Base-by-base conservation (phyloP, 2,329 filamentous ascomycete genomes). In the Penicillium sp. region DNA sequence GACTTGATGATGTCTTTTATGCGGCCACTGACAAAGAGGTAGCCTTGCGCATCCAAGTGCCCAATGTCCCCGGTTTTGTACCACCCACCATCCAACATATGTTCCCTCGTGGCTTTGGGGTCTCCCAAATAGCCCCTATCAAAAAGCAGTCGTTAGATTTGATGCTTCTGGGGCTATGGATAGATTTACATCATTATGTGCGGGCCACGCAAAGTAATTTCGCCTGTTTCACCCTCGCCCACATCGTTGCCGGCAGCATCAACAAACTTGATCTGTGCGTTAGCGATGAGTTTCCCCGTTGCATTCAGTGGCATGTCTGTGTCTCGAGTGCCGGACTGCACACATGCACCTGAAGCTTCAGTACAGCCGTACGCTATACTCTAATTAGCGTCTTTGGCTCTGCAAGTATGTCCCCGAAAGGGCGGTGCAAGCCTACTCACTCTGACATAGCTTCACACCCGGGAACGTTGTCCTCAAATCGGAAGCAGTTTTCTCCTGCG, bases 1-100 rank as follows among this genome's bases (percentile, higher is more conserved):
- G 57, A 58, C 51, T 63, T 63, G 49, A 63, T 61, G 51, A 63
- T 47, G 8, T 63, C 61, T 42, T 63, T 63, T 16, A 53, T 54
- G 5, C 61, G 58, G 29, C 62, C 61, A 34, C 53, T 47, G 27
- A 63, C 47, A 18, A 49, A 47, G 8, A 63, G 36, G 29, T 55
- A 62, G 1, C 50, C 54, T 13, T 61, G 34, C 9, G 44, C 38
- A 39, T 63, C 60, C 13, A 63, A 47, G 2, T 50, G 26, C 1
- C 49, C 54, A 8, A 63, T 30, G 39, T 63, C 61, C n/a, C 61
- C 60, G 3, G 61, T 63, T 9, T 52, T 55, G 8, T 62, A 51
- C 60, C 60, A 63, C 1, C 47, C 56, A 38, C 61, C 52, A 4
- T 53, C 34, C 3, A 49, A 53, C 23, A 57, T 57, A 1, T 35